Evolutionary conservation across 1,284 basidiomycete genomes (phyloP).

Genomic region (Pseudozyma sp.): DNA sequence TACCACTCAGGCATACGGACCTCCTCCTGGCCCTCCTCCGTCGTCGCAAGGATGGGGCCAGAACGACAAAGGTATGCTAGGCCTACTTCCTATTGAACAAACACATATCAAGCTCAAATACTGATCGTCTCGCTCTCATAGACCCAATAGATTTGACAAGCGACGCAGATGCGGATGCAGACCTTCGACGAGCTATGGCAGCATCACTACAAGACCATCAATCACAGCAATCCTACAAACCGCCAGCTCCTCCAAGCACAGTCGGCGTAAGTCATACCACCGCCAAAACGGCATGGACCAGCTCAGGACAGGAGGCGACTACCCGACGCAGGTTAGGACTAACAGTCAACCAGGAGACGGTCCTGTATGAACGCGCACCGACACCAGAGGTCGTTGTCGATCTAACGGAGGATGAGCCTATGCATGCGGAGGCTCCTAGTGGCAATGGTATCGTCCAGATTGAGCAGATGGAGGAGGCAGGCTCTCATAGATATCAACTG

Average conservation of each 20-base stretch:
- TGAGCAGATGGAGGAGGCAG: too few species aligned
- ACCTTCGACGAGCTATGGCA: constrained; percentile 42
- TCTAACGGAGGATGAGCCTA: neutral
- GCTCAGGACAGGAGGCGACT: neutral
- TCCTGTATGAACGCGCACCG: neutral
- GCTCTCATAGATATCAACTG: constrained; percentile 14
- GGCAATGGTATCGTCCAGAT: neutral
- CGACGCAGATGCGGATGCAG: constrained; percentile 41
- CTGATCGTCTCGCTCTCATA: constrained; percentile 1
- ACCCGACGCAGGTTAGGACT: neutral
- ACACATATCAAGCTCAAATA: too few species aligned
- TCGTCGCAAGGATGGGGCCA: constrained; percentile 12
- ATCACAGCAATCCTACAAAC: constrained; percentile 24
- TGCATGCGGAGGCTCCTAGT: neutral
- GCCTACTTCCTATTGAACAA: neutral
- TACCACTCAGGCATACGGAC: constrained; percentile 15
- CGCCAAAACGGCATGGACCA: neutral
- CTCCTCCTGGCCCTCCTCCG: constrained; percentile 29
- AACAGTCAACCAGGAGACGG: neutral
- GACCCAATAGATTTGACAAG: constrained; percentile 47
- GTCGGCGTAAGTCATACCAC: constrained; percentile 38
- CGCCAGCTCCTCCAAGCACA: constrained; percentile 35
- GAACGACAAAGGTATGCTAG: constrained; percentile 23
- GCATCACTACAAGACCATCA: constrained; percentile 43
- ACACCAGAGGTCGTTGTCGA: neutral